phyloP scores from a whole-genome alignment of 2,329 filamentous ascomycete species.

The Hypomyces rosellus region DNA sequence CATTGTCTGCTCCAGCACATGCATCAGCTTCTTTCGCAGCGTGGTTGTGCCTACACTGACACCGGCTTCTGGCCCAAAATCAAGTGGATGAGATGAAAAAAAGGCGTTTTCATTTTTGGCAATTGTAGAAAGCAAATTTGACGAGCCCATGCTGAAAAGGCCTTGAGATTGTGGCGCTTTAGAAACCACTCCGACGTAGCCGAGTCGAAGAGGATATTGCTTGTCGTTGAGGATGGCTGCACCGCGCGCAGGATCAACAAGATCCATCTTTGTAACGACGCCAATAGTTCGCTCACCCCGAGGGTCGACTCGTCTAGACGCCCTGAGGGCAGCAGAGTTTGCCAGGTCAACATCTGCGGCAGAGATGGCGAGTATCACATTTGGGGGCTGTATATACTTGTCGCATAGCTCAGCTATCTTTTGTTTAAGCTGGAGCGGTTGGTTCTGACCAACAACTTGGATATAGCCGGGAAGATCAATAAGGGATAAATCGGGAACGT shows the following conservation, averaged over 20 bases:
- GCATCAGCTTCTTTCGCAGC: slow-evolving; percentile 92
- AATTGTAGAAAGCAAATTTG: slow-evolving; percentile 75
- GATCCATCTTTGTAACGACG: slow-evolving; percentile 98
- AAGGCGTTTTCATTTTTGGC: slow-evolving; percentile 81
- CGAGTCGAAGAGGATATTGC: slow-evolving; percentile 90
- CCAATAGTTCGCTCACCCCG: slow-evolving; percentile 94
- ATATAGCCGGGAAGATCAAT: slow-evolving; percentile 98
- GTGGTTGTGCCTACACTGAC: slow-evolving; percentile 78
- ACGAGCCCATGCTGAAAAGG: slow-evolving; percentile 76
- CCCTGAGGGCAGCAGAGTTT: slow-evolving; percentile 87
- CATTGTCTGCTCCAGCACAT: slow-evolving; percentile 95
- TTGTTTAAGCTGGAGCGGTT: slow-evolving; percentile 85
- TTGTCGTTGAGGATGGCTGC: slow-evolving; percentile 73
- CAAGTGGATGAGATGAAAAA: slow-evolving; percentile 74
- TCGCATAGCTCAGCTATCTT: slow-evolving; percentile 96
- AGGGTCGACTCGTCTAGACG: slow-evolving; percentile 86
- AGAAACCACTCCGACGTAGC: slow-evolving; percentile 92
- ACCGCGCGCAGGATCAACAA: slow-evolving; percentile 79
- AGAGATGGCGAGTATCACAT: slow-evolving; percentile 94
- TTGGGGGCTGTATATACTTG: slow-evolving; percentile 94
- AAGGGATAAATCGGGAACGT: slow-evolving; percentile 89
- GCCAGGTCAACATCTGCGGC: slow-evolving; percentile 95
- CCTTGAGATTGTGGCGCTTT: slow-evolving; percentile 64
- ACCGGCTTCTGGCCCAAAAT: slow-evolving; percentile 69
- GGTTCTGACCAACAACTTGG: slow-evolving; percentile 85